Conservation (phyloP, 495 filamentous ascomycete species). For the Penicillium canariense region DNA sequence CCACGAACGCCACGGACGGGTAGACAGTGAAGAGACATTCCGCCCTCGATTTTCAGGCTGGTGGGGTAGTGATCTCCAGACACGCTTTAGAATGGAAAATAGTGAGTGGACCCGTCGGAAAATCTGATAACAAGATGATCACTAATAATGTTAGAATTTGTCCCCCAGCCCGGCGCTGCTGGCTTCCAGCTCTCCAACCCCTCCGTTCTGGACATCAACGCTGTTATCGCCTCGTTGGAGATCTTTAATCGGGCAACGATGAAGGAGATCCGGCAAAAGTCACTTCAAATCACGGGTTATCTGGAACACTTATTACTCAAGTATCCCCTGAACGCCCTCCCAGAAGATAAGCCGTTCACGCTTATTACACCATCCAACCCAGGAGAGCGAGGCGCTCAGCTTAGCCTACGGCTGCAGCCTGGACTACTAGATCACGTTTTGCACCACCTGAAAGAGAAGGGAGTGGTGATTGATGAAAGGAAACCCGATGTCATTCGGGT, state of each 20-base stretch:
- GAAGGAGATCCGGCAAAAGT: slow-evolving; percentile 67
- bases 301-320: slow-evolving; percentile 66
- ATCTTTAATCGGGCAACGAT: slow-evolving; percentile 76
- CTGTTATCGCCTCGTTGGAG: slow-evolving; percentile 72
- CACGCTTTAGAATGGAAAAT: slow-evolving; percentile 76
- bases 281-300: slow-evolving; percentile 72
- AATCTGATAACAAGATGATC: not conserved
- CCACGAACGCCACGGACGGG: slow-evolving; percentile 66
- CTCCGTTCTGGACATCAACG: slow-evolving; percentile 57
- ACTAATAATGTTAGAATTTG: slow-evolving; percentile 50
- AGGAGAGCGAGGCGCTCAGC: slow-evolving; percentile 75
- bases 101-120: slow-evolving; percentile 27
- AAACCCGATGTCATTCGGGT: slow-evolving; percentile 88
- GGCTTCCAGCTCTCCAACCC: slow-evolving; percentile 65
- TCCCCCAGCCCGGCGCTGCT: slow-evolving; percentile 63
- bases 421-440: slow-evolving; percentile 70
- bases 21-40: slow-evolving; percentile 45
- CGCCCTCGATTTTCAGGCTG: slow-evolving; percentile 72
- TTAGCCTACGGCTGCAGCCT: slow-evolving; percentile 68
- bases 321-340: slow-evolving; percentile 34
- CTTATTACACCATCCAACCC: slow-evolving; percentile 80
- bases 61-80: slow-evolving; percentile 82
- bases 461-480: slow-evolving; percentile 84
- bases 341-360: slow-evolving; percentile 53
- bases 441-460: slow-evolving; percentile 61